Conservation (phyloP, 2,329 filamentous ascomycete species). For the Diaporthe velutina region DNA sequence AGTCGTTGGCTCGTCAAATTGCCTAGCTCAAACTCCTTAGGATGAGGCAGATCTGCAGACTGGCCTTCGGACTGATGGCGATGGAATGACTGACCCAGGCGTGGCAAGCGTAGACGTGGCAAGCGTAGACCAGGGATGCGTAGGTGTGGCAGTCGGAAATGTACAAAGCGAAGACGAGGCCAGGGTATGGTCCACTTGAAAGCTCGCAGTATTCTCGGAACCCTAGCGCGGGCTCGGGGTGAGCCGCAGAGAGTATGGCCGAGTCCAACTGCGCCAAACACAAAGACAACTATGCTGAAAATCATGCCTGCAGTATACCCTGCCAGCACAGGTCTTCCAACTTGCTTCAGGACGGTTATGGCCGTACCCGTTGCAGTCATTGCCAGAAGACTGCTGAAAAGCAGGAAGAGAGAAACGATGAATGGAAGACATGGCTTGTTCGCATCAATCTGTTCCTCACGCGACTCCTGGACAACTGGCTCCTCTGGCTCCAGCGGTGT, state of each 20-base stretch:
- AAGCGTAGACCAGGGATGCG: too few species aligned
- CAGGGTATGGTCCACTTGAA: not conserved
- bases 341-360: not conserved
- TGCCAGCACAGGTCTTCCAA: not conserved
- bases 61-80: not conserved
- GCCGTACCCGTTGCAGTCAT: too few species aligned
- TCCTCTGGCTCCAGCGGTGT: too few species aligned
- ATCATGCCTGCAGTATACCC: not conserved
- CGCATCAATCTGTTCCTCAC: too few species aligned
- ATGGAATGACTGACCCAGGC: not conserved
- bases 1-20: not conserved
- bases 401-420: not conserved
- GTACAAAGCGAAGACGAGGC: not conserved
- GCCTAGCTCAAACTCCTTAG: conserved; percentile 28
- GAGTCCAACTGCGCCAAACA: not conserved
- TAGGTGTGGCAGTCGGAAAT: too few species aligned
- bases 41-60: not conserved
- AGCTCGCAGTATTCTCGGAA: not conserved
- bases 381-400: too few species aligned
- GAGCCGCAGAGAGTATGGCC: not conserved
- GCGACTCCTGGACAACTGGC: too few species aligned
- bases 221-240: not conserved
- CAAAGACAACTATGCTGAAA: not conserved
- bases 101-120: not conserved
- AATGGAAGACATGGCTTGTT: too few species aligned